Evolutionary conservation across 2,329 filamentous ascomycete species (phyloP).

Genomic region (Westerdykella sp.): DNA sequence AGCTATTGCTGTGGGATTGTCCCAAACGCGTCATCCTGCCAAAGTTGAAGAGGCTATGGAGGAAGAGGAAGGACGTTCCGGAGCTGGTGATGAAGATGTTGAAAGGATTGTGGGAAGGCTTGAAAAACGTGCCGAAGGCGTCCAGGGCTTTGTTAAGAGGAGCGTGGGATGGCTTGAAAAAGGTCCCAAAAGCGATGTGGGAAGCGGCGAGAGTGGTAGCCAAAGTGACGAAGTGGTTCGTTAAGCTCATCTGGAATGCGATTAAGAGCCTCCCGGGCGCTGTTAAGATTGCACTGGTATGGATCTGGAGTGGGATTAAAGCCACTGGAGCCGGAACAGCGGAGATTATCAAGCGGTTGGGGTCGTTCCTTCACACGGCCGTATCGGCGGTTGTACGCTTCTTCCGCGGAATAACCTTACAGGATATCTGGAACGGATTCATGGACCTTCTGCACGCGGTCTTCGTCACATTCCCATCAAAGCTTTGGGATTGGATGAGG

Average conservation of each 20-base stretch:
- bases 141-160: no score
- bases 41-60: slow-evolving; percentile 6
- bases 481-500: slow-evolving; percentile 11
- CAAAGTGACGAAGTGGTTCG: not conserved
- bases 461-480: slow-evolving; percentile 12
- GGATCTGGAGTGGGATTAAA: slow-evolving; percentile 13
- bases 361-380: slow-evolving; percentile 13
- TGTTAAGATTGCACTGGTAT: slow-evolving; percentile 7
- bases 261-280: slow-evolving; percentile 10
- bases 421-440: slow-evolving; percentile 10
- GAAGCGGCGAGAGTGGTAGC: slow-evolving; percentile 3
- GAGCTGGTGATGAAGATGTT: slow-evolving; percentile 1
- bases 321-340: slow-evolving; percentile 1
- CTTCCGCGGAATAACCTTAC: slow-evolving; percentile 12
- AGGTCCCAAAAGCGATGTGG: slow-evolving; percentile 6
- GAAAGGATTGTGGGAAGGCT: slow-evolving; percentile 2
- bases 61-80: slow-evolving; percentile 10
- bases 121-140: slow-evolving; percentile 4
- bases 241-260: slow-evolving; percentile 3
- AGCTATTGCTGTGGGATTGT: slow-evolving; percentile 10
- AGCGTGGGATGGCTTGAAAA: slow-evolving; percentile 2
- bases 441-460: slow-evolving; percentile 4
- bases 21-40: slow-evolving; percentile 9
- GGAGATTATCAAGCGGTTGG: slow-evolving; percentile 5
- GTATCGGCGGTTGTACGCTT: slow-evolving; percentile 7